These are phyloP conservation scores for Trametes meyenii DNA, from an alignment of 768 basidiomycete genomes.

Conservation along the genomic window DNA sequence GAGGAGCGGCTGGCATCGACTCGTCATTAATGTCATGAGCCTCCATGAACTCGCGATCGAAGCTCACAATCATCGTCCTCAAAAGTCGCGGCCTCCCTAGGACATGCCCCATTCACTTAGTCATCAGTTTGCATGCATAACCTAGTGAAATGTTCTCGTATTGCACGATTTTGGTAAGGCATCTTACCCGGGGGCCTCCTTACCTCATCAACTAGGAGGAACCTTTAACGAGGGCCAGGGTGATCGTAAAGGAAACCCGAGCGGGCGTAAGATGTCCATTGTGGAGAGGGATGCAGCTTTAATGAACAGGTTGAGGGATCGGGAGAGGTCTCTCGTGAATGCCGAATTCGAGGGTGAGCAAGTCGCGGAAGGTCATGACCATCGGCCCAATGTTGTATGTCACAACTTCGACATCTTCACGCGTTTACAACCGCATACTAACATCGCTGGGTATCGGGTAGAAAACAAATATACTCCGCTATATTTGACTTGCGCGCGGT, in stretches of 20 bases:
- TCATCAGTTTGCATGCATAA: too few species aligned
- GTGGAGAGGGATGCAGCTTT: conserved; percentile 26
- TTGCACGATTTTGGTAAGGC: too few species aligned
- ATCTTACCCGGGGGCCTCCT: too few species aligned
- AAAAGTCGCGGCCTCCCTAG: too few species aligned
- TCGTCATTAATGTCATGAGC: too few species aligned
- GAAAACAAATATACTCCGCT: conserved; percentile 30
- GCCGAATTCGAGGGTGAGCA: conserved; percentile 26
- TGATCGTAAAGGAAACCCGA: background rate
- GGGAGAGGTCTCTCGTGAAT: conserved; percentile 25
- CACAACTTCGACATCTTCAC: background rate
- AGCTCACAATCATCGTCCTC: too few species aligned
- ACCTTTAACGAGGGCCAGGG: background rate
- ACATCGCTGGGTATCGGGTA: background rate
- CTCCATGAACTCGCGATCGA: too few species aligned
- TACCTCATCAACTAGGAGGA: background rate
- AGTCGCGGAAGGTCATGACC: conserved; percentile 23
- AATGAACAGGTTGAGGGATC: conserved; percentile 26
- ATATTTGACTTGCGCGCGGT: conserved; percentile 10
- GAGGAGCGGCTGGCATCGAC: too few species aligned
- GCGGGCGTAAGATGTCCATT: conserved; percentile 20
- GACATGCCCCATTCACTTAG: too few species aligned
- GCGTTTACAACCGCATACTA: background rate
- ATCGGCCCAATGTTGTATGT: conserved; percentile 25
- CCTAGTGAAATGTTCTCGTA: too few species aligned